Evolutionary conservation across 116 monocot genomes (phyloP).

Genomic region (Trichopus zeylanicus): DNA sequence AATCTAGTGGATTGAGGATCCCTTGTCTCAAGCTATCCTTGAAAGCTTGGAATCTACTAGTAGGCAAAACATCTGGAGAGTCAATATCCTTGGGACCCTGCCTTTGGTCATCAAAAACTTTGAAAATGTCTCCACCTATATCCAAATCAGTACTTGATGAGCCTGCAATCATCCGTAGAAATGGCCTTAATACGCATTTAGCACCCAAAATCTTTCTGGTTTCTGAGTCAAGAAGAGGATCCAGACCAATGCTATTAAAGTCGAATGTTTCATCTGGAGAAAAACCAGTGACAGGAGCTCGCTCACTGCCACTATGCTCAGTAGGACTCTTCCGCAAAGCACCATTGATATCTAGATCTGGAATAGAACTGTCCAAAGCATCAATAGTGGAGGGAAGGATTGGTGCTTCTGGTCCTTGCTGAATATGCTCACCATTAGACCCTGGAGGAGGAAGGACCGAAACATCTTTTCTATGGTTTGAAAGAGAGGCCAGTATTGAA

Average conservation of each 20-base stretch:
- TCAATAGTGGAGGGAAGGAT: constrained; percentile 14
- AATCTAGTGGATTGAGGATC: constrained; percentile 55
- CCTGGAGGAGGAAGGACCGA: constrained; percentile 21
- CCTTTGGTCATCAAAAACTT: constrained; percentile 46
- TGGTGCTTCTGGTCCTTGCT: constrained; percentile 22
- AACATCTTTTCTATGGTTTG: constrained; percentile 44
- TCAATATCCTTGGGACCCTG: constrained; percentile 39
- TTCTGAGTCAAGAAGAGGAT: constrained; percentile 32
- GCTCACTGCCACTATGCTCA: constrained; percentile 11
- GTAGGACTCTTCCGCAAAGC: constrained; percentile 13
- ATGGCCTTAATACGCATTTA: constrained; percentile 31
- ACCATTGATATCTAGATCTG: constrained; percentile 17
- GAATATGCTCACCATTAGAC: constrained; percentile 32
- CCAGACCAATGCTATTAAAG: constrained; percentile 11
- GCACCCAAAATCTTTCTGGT: constrained; percentile 23
- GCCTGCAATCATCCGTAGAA: constrained; percentile 33
- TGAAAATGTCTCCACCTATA: constrained; percentile 40
- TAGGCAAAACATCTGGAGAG: constrained; percentile 19
- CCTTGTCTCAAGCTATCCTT: constrained; percentile 62
- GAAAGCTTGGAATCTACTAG: constrained; percentile 51
- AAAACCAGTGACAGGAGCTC: constrained; percentile 14
- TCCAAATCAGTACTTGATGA: constrained; percentile 45
- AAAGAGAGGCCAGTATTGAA: constrained; percentile 74
- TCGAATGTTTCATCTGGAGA: constrained; percentile 13
- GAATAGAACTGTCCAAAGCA: constrained; percentile 19